phyloP scores from a whole-genome alignment of 805 yeast species.

The Kluyveromyces lactis region DNA sequence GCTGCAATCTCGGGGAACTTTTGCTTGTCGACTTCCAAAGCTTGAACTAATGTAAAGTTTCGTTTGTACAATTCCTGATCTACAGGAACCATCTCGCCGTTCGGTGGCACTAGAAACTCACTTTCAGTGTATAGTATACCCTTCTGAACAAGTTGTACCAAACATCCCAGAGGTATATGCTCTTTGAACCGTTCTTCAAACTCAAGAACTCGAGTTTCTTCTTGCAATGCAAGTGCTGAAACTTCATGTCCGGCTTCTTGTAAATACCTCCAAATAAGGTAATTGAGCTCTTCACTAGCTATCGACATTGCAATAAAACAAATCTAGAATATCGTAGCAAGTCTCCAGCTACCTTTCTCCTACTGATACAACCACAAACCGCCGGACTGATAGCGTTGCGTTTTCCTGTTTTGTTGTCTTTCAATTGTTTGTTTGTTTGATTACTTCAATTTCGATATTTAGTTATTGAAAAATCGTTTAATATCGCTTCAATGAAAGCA shows the following conservation, averaged over 20 bases:
- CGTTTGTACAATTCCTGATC: conserved; percentile 19
- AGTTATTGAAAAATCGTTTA: too few relatives aligned
- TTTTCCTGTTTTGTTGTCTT: too few relatives aligned
- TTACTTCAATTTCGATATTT: too few relatives aligned
- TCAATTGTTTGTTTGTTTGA: too few relatives aligned
- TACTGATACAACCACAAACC: too few relatives aligned
- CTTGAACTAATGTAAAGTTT: conserved; percentile 46
- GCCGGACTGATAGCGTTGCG: too few relatives aligned
- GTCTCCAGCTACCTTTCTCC: too few relatives aligned
- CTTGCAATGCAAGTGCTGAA: conserved; percentile 72
- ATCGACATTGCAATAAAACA: conserved; percentile 60
- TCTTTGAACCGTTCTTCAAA: conserved; percentile 44
- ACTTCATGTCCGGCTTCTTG: conserved; percentile 77
- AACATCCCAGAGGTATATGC: conserved; percentile 65
- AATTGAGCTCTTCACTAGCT: conserved; percentile 77
- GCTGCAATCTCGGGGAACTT: conserved; percentile 24
- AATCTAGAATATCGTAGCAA: too few relatives aligned
- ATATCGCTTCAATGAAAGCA: too few relatives aligned
- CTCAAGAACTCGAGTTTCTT: conserved; percentile 55
- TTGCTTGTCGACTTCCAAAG: conserved; percentile 37
- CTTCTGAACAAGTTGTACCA: conserved; percentile 75
- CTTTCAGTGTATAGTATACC: conserved; percentile 75
- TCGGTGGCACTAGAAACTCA: conserved; percentile 43
- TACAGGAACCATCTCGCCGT: conserved; percentile 24
- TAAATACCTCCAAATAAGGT: conserved; percentile 84